Evolutionary conservation across 148 eudicot species (phyloP).

Genomic region (Fallopia convolvulus): DNA sequence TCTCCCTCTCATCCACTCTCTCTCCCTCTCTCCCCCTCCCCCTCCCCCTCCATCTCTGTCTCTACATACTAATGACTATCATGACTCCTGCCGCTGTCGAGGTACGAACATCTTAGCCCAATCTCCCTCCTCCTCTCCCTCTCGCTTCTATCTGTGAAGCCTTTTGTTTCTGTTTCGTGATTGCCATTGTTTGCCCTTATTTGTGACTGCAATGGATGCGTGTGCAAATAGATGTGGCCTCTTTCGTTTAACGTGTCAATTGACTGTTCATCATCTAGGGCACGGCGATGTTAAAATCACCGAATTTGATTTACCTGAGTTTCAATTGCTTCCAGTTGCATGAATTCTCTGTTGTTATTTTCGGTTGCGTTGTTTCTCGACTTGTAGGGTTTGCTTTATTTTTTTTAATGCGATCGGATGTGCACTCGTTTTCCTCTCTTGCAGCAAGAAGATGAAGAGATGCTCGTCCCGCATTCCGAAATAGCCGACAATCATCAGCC

Average conservation of each 20-base stretch:
- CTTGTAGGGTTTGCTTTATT: slow-evolving; percentile 13
- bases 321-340: slow-evolving; percentile 15
- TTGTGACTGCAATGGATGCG: slow-evolving; percentile 4
- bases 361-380: not conserved
- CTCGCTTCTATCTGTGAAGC: not conserved
- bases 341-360: not conserved
- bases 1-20: slow-evolving; percentile 1
- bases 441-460: slow-evolving; percentile 82
- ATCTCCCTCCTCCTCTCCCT: slow-evolving; percentile 1
- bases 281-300: not conserved
- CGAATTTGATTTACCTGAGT: slow-evolving; percentile 13
- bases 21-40: not conserved
- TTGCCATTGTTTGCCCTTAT: slow-evolving; percentile 1
- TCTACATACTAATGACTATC: slow-evolving; percentile 40
- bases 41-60: not conserved
- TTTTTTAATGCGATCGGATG: slow-evolving; percentile 22
- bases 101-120: slow-evolving; percentile 19
- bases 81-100: slow-evolving; percentile 58
- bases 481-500: slow-evolving; percentile 59
- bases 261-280: slow-evolving; percentile 13
- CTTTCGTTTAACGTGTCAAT: slow-evolving; percentile 4
- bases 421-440: slow-evolving; percentile 10
- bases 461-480: slow-evolving; percentile 77
- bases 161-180: not conserved
- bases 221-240: not conserved